Evolutionary conservation across 306 rosid species (phyloP).

Genomic region (Rubus parviflorus): DNA sequence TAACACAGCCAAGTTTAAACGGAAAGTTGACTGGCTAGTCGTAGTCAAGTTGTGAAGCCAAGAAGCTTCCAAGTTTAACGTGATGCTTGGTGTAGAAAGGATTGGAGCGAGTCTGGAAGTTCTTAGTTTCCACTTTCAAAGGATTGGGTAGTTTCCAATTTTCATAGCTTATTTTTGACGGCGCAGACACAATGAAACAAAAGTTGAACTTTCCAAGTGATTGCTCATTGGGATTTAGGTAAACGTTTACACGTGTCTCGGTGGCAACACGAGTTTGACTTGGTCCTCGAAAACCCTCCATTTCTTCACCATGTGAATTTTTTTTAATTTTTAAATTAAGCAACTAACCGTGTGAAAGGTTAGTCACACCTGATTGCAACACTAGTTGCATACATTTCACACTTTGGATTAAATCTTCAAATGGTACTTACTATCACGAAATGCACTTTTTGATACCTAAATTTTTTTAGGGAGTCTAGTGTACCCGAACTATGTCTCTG

Average conservation of each 20-base stretch:
- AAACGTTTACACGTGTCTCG: background rate
- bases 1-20: background rate
- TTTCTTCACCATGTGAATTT: background rate
- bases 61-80: background rate
- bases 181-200: background rate
- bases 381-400: background rate
- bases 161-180: constrained; percentile 1
- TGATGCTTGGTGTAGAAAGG: background rate
- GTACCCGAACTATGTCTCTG: too few species aligned
- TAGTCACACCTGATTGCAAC: background rate
- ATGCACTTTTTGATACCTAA: too few species aligned
- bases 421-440: too few species aligned
- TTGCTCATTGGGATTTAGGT: background rate
- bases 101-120: too few species aligned
- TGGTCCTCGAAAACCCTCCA: background rate
- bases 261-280: background rate
- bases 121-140: background rate
- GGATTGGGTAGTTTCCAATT: background rate
- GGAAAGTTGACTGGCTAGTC: background rate
- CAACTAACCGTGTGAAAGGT: background rate
- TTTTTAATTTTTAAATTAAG: background rate
- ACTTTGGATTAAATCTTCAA: too few species aligned
- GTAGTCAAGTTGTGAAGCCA: background rate
- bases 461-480: too few species aligned
- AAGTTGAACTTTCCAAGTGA: background rate